A percentile compares a stretch with the other conserved stretches of the same genome.
phyloP scores from a whole-genome alignment of 192 early-diverging fungal genomes.

The Spizellomyces sp. region DNA sequence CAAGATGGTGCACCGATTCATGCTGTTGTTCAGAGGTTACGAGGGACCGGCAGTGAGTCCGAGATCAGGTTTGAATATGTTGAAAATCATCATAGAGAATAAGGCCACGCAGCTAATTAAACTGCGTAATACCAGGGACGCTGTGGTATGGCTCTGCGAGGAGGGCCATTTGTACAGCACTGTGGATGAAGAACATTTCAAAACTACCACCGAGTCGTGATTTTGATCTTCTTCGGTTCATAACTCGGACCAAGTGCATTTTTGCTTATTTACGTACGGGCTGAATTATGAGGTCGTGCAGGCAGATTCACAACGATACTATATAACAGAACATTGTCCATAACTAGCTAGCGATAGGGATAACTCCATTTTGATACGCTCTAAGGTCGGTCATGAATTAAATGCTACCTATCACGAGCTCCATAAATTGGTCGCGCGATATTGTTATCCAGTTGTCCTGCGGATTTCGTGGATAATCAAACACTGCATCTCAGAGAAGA shows the following conservation, averaged over 20 bases:
- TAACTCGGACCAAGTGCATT: no score
- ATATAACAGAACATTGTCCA: no score
- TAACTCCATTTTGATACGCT: no score
- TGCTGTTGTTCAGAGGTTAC: slow-evolving; percentile 42
- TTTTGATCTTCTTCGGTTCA: no score
- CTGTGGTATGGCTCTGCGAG: slow-evolving; percentile 53
- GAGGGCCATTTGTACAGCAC: slow-evolving; percentile 74
- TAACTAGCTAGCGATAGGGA: no score
- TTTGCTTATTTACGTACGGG: no score
- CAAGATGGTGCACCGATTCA: slow-evolving; percentile 53
- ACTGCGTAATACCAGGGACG: slow-evolving; percentile 11
- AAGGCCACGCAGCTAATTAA: not conserved
- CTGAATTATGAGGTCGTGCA: no score
- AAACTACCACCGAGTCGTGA: slow-evolving; percentile 34
- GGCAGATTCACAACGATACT: no score
- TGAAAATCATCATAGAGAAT: no score
- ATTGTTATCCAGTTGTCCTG: not conserved
- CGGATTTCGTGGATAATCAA: no score
- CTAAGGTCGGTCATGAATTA: no score
- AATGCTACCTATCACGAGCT: slow-evolving; percentile 4
- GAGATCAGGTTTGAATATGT: slow-evolving; percentile 28
- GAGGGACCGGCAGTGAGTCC: slow-evolving; percentile 31
- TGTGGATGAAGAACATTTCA: slow-evolving; percentile 68
- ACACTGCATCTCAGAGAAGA: no score
- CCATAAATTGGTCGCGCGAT: slow-evolving; percentile 4